Percentiles rank a stretch among this genome's conserved stretches.
phyloP scores from a whole-genome alignment of 2,329 filamentous ascomycete genomes.

The Colletotrichum lentis region DNA sequence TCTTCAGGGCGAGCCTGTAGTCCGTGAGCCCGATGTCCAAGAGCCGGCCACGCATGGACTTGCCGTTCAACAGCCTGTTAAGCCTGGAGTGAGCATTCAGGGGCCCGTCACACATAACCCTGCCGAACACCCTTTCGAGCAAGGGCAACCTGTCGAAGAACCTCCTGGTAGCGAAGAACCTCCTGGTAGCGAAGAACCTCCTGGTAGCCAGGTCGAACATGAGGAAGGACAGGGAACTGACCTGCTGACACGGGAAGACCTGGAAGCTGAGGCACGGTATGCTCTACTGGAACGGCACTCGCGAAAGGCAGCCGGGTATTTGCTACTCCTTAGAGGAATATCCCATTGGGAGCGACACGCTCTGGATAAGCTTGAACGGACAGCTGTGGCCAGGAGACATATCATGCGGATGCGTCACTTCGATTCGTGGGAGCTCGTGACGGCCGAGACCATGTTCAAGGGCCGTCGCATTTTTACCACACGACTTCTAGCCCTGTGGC shows the following conservation, averaged over 20 bases:
- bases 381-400: constrained; percentile 73
- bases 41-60: background rate
- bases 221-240: background rate
- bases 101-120: background rate
- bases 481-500: constrained; percentile 19
- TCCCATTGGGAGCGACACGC: constrained; percentile 70
- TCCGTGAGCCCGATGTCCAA: background rate
- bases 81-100: background rate
- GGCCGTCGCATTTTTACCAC: constrained; percentile 25
- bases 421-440: constrained; percentile 39
- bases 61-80: background rate
- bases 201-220: background rate
- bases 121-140: background rate
- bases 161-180: background rate
- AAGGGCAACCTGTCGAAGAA: background rate
- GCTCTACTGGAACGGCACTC: constrained; percentile 16
- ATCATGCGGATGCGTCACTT: constrained; percentile 65
- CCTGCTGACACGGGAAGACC: background rate
- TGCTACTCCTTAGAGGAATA: constrained; percentile 34
- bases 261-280: constrained; percentile 16
- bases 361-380: constrained; percentile 70
- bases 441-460: constrained; percentile 26
- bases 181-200: background rate
- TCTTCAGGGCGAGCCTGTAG: background rate
- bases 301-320: constrained; percentile 26